Evolutionary conservation across 129 eudicot genomes (phyloP).

Genomic region (Erigeron canadensis): DNA sequence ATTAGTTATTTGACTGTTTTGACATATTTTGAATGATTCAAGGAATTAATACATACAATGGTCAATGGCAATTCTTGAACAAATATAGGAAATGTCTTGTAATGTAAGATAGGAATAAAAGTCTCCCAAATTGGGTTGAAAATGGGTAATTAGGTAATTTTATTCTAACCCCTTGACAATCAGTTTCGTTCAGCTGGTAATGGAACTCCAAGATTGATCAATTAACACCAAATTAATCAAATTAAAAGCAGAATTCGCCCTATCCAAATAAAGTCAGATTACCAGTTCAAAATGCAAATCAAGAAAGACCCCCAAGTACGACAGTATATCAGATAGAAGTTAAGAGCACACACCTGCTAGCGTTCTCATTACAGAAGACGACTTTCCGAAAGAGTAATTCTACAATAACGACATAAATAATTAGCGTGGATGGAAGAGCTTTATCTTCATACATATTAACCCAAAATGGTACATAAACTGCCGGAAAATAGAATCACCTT

Average conservation of each 20-base stretch:
- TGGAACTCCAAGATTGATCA: not conserved
- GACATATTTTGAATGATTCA: not conserved
- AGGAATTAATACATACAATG: too few relatives aligned
- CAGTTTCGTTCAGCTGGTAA: not conserved
- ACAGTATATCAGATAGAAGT: not conserved
- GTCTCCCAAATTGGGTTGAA: too few relatives aligned
- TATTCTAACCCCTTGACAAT: not conserved
- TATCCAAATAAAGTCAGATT: not conserved
- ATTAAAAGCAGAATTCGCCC: not conserved
- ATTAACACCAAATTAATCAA: not conserved
- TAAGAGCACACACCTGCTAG: conserved; percentile 61
- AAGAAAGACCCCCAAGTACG: not conserved
- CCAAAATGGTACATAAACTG: not conserved
- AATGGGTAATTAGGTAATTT: not conserved
- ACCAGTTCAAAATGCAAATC: not conserved
- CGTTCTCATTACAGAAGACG: conserved; percentile 88
- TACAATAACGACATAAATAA: conserved; percentile 28
- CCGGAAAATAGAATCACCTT: conserved; percentile 44
- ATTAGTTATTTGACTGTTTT: not conserved
- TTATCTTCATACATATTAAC: not conserved
- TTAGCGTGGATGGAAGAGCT: not conserved
- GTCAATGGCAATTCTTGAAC: not conserved
- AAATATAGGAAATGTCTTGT: not conserved
- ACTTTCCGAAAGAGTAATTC: conserved; percentile 97
- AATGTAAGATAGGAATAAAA: too few relatives aligned